Evolutionary conservation across 202 grass and related monocot genomes (phyloP).

Genomic region (Musa balbisiana): DNA sequence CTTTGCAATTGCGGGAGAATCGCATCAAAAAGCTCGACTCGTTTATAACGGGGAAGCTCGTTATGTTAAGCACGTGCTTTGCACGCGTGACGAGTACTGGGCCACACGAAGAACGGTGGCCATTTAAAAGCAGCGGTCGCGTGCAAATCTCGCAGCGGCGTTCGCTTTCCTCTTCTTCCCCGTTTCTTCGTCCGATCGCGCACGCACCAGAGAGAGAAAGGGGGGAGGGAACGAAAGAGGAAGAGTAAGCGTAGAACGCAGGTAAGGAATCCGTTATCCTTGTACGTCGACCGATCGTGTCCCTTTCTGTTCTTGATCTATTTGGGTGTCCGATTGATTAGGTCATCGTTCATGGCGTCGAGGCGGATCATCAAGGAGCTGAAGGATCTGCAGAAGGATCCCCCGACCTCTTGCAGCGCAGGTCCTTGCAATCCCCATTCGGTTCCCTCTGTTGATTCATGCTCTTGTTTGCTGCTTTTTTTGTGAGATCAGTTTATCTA

Average conservation of each 20-base stretch:
- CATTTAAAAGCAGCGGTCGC: not conserved
- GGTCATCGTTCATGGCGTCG: not conserved
- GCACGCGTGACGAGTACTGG: too few species aligned
- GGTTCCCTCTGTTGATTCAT: not conserved
- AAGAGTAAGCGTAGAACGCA: not conserved
- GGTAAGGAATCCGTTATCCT: not conserved
- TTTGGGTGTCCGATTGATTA: not conserved
- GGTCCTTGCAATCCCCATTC: not conserved
- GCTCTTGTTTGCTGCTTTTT: not conserved
- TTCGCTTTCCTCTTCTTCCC: constrained; percentile 1
- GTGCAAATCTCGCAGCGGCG: not conserved
- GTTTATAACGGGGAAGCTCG: too few species aligned
- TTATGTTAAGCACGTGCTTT: too few species aligned
- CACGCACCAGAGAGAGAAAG: not conserved
- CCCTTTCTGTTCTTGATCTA: not conserved
- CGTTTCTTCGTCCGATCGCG: not conserved
- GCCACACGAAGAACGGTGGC: too few species aligned
- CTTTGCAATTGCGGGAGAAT: too few species aligned
- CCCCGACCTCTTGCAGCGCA: constrained; percentile 15
- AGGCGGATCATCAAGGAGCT: constrained; percentile 15
- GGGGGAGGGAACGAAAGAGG: not conserved
- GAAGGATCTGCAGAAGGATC: constrained; percentile 22
- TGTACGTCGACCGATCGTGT: not conserved
- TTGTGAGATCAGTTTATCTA: not conserved
- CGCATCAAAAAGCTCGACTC: too few species aligned